Percentiles rank a stretch among this genome's conserved stretches.
phyloP scores from a whole-genome alignment of 306 rosid species.

The Malus orientalis region DNA sequence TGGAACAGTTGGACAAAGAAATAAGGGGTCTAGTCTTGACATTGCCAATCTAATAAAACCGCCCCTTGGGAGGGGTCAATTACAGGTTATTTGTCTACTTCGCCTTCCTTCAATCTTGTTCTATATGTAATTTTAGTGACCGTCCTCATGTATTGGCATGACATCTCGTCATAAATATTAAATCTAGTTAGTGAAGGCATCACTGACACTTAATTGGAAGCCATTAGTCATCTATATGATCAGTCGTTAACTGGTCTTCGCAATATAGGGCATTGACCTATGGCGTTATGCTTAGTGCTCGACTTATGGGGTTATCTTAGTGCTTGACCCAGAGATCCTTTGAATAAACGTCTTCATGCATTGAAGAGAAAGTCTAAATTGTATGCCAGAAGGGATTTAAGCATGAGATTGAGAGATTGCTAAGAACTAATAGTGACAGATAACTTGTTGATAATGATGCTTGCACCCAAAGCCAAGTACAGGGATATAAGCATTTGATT shows the following conservation, averaged over 20 bases:
- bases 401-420: neutral
- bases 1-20: slow-evolving; percentile 57
- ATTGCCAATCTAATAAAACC: slow-evolving; percentile 79
- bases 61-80: slow-evolving; percentile 75
- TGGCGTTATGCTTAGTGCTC: neutral
- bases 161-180: neutral
- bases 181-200: slow-evolving; percentile 15
- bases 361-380: neutral
- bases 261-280: neutral
- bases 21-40: slow-evolving; percentile 82
- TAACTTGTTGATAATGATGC: neutral
- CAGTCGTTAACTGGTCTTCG: neutral
- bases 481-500: too few relatives aligned
- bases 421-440: neutral
- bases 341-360: neutral
- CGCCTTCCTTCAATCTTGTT: neutral
- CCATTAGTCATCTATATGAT: neutral
- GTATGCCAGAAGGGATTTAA: neutral
- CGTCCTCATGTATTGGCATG: neutral
- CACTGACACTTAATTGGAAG: neutral
- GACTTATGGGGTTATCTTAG: neutral
- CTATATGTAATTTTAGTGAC: slow-evolving; percentile 10
- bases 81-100: slow-evolving; percentile 59
- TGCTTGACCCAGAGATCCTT: neutral
- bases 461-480: neutral